These are phyloP conservation scores for Butyriboletus loyo DNA, from an alignment of 768 basidiomycete genomes.

Conservation along the genomic window DNA sequence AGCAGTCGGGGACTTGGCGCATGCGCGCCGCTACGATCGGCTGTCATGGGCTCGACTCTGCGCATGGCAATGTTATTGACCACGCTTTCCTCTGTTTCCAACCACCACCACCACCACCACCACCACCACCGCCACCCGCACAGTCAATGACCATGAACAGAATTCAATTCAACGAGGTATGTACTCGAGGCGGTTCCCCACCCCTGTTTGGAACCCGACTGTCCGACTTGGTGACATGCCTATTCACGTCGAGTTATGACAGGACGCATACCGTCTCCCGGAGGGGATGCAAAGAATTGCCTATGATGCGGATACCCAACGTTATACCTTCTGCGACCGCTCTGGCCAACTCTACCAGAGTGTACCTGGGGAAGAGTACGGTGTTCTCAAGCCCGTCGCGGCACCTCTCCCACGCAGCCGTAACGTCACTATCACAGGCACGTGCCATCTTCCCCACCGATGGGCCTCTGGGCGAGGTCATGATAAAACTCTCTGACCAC, in stretches of 20 bases:
- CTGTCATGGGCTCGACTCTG: too few relatives aligned
- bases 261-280: conserved; percentile 37
- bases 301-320: conserved; percentile 52
- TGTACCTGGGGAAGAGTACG: conserved; percentile 44
- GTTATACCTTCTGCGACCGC: conserved; percentile 48
- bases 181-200: not conserved
- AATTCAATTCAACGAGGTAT: conserved; percentile 26
- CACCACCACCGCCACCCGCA: conserved; percentile 17
- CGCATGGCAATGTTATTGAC: too few relatives aligned
- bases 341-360: conserved; percentile 44
- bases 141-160: not conserved
- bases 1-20: too few relatives aligned
- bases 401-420: conserved; percentile 23
- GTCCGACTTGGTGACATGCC: not conserved
- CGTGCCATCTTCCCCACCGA: not conserved
- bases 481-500: not conserved
- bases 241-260: conserved; percentile 3
- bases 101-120: conserved; percentile 20
- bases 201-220: not conserved
- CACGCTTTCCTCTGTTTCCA: not conserved
- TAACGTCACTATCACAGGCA: conserved; percentile 23
- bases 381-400: conserved; percentile 38
- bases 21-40: too few relatives aligned
- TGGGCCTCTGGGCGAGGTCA: too few relatives aligned
- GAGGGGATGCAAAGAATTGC: conserved; percentile 48